Percentiles rank a stretch among this genome's conserved stretches.
Evolutionary conservation across 169 alveolate species (phyloP).

Genomic region (Miamiensis avidus): DNA sequence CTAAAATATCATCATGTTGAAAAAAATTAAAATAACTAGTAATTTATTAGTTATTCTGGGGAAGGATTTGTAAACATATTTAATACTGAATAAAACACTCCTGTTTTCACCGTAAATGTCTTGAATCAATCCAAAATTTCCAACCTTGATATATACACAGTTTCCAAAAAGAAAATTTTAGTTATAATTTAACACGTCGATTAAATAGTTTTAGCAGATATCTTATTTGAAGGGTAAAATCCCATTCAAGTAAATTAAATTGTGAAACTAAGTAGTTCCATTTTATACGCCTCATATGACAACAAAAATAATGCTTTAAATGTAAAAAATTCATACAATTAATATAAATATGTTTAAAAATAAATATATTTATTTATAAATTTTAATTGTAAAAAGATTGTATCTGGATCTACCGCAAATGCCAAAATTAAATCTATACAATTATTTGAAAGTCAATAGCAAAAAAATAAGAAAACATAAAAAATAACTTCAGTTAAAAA

Average conservation of each 20-base stretch:
- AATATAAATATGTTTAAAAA: no score
- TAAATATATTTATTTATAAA: no score
- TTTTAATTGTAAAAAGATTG: neutral
- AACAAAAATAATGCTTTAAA: neutral
- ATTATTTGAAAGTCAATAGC: no score
- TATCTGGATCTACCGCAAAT: neutral
- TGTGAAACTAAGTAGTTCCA: neutral
- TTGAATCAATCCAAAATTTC: conserved; percentile 3
- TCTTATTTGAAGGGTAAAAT: neutral
- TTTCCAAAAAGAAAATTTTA: neutral
- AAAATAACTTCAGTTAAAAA: no score
- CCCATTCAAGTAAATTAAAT: neutral
- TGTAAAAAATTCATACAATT: neutral
- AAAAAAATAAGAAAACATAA: neutral
- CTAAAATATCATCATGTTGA: conserved; percentile 5
- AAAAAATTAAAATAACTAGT: neutral
- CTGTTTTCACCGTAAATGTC: conserved; percentile 3
- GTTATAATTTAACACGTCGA: neutral
- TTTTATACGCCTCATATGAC: neutral
- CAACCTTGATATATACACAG: neutral
- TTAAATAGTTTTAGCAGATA: neutral
- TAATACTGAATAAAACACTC: neutral
- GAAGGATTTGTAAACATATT: conserved; percentile 23
- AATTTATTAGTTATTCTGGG: conserved; percentile 8
- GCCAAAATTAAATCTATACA: no score